Evolutionary conservation across 2,329 filamentous ascomycete genomes (phyloP), one percentile per base, ranked within the genome.

Genomic region (Cladosporium halotolerans): DNA sequence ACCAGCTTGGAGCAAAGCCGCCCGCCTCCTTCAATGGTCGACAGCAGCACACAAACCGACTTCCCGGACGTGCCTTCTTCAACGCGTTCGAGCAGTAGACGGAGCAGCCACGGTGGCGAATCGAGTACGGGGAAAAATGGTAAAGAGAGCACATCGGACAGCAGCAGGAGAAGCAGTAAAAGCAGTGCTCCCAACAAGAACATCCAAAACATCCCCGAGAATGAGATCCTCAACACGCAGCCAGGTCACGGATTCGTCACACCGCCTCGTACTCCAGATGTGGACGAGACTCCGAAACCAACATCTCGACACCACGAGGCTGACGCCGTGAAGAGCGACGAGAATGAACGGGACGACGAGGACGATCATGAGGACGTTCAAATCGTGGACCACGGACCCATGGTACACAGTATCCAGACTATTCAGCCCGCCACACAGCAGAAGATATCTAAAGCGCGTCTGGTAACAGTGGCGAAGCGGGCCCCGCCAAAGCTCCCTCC

Each of bases 381-480:
- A 1, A 81, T 70, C 19, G 68, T 71, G 47, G 69, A 70, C 6
- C 64, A 69, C 11, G 23, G 5, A 28, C 67, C 70, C n/a, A 72
- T 75, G 5, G 72, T 73, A 23, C 79, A 84, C 2, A 75, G 89
- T 33, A 79, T 90, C 31, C 86, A 84, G 55, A 84, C 88, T 62
- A 79, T 88, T 6, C 79, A 82, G 49, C 79, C 82, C 39, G 76
- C 81, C 41, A 49, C 57, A 6, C 60, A 66, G 14, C 60, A 64
- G 42, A 60, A 60, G n/a, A 58, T 68, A 53, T 85, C 83, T 38
- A 86, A 88, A 64, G 88, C 89, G 19, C 85, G 86, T 47, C 76
- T 96, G 47, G 88, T 96, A 28, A 90, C 83, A 43, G 95, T 96
- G 55, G 83, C 88, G 10, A 95, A 92, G 72, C 81, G 89, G 34